Evolutionary conservation across 1,284 basidiomycete genomes (phyloP), one percentile per base, ranked within the genome.

Genomic region (Flammula alnicola): DNA sequence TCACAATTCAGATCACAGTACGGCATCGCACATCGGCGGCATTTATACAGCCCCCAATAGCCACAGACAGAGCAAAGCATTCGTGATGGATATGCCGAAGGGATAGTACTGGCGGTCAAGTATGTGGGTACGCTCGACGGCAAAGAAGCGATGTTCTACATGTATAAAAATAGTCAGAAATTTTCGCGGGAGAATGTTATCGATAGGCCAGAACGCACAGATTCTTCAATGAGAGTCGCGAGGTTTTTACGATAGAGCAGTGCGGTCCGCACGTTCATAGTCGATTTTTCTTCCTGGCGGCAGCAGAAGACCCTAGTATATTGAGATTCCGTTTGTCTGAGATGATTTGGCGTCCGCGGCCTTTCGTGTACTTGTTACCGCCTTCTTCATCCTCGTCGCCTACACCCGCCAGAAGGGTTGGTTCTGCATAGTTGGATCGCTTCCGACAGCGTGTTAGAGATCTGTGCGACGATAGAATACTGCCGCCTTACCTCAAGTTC

Each of bases 241-340:
- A 92, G 73, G 54, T 80, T 88, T 68, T 92, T 92, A 56, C 85
- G 83, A 67, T 93, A 93, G 37, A 93, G 70, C 16, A 93, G 72
- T 19, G 90, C 88, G 31, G 83, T 81, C 50, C 90, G 78, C 41
- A 93, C 81, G 59, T 81, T 85, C 81, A 87, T 87, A 14, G 80
- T 86, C n/a, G 87, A 84, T 63, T 89, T 70, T 88, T 91, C 74
- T 83, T 85, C 62, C 73, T 79, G 41, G 76, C 75, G 8, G 74
- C 75, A 44, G 75, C 64, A 46, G 76, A 77, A 41, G 62, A 73
- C 10, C 74, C 74, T 42, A 63, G 61, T 32, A 76, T 69, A 31
- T 75, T 72, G 49, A 79, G 71, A 44, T 71, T 69, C 45, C 82
- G 79, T 70, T 87, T 86, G 74, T 90, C 87, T 33, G 87, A 88